phyloP scores from a whole-genome alignment of 768 basidiomycete genomes.

The Tulasnella sp. region DNA sequence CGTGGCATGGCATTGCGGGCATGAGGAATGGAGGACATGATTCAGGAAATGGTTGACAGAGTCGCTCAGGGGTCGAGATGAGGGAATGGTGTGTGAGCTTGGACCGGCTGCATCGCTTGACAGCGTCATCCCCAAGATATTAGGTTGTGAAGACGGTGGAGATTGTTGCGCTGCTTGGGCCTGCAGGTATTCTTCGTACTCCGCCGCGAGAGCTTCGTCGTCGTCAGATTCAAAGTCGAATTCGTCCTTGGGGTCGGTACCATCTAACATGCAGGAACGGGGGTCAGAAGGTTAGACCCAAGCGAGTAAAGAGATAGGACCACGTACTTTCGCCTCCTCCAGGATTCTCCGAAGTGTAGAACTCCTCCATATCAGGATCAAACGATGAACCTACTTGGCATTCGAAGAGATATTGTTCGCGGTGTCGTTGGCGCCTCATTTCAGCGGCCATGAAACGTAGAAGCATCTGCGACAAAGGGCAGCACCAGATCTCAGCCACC shows the following conservation, averaged over 20 bases:
- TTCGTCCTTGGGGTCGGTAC: not conserved
- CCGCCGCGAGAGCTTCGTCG: not conserved
- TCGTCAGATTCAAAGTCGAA: slow-evolving; percentile 5
- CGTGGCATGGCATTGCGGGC: slow-evolving; percentile 6
- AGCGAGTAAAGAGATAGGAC: not conserved
- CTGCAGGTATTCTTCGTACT: slow-evolving; percentile 4
- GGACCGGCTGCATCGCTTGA: too few relatives aligned
- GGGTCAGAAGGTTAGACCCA: not conserved
- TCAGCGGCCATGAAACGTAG: slow-evolving; percentile 9
- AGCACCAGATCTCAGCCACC: not conserved
- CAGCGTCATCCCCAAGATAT: not conserved
- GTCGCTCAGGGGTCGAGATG: not conserved
- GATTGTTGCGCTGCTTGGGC: not conserved
- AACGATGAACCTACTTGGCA: slow-evolving; percentile 14
- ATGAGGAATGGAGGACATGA: not conserved
- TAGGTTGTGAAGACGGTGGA: not conserved
- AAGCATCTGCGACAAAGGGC: not conserved
- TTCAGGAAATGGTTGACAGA: slow-evolving; percentile 13
- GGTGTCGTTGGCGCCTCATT: slow-evolving; percentile 1
- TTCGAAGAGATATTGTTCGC: not conserved
- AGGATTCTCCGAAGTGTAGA: slow-evolving; percentile 10
- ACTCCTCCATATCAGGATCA: slow-evolving; percentile 16
- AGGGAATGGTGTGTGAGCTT: not conserved
- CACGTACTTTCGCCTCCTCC: not conserved
- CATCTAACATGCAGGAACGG: not conserved